Percentiles rank a stretch among this genome's conserved stretches.
Evolutionary conservation across 148 eudicot genomes (phyloP).

Genomic region (Fagopyrum esculentum): DNA sequence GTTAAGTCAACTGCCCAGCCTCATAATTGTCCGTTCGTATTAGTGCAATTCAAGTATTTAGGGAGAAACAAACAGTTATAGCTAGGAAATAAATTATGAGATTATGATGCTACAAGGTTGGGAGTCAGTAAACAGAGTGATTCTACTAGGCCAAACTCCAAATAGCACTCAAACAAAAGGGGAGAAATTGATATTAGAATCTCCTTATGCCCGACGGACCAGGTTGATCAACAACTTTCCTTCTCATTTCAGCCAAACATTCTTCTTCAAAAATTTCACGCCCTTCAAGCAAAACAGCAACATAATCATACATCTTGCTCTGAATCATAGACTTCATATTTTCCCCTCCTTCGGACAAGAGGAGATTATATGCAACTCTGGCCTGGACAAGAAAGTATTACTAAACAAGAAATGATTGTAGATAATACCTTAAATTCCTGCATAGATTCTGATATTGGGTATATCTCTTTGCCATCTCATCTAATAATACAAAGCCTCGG

Average conservation of each 20-base stretch:
- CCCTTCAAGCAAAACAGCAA: conserved; percentile 89
- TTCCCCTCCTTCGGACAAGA: conserved; percentile 79
- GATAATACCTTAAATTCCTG: too few species aligned
- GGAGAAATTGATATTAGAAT: background rate
- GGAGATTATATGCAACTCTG: conserved; percentile 76
- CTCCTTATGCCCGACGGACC: conserved; percentile 32
- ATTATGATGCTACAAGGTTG: background rate
- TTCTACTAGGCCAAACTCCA: background rate
- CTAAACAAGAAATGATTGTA: too few species aligned
- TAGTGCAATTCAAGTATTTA: background rate
- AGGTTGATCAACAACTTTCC: conserved; percentile 32
- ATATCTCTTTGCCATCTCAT: too few species aligned
- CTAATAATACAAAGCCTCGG: too few species aligned
- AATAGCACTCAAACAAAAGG: background rate
- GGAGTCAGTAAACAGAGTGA: background rate
- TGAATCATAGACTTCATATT: conserved; percentile 70
- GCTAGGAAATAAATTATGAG: background rate
- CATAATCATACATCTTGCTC: conserved; percentile 80
- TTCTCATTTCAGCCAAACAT: conserved; percentile 33
- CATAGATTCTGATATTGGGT: too few species aligned
- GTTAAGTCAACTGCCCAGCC: background rate
- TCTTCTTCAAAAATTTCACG: conserved; percentile 98
- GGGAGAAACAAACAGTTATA: background rate
- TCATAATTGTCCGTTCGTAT: background rate
- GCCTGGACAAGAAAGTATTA: conserved; percentile 38